Conservation (phyloP, 192 early-diverging fungal species). For the Backusella tarrabulga region DNA sequence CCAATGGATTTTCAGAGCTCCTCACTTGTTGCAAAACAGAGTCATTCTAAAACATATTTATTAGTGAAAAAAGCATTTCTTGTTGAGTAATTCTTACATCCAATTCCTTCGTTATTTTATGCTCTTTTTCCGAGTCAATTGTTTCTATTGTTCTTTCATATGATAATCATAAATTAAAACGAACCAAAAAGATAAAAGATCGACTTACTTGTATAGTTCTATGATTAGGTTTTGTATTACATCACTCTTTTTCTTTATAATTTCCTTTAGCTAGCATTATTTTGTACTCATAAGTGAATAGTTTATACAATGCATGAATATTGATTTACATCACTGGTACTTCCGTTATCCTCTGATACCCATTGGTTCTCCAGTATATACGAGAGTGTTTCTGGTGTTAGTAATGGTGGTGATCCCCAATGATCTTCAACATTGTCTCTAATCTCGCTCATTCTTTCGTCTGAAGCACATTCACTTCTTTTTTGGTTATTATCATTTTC, state of each 20-base stretch:
- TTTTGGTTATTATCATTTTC: not conserved
- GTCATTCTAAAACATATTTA: not conserved
- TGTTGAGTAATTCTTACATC: not conserved
- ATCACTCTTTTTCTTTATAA: not conserved
- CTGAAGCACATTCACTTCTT: not conserved
- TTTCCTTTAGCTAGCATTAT: not conserved
- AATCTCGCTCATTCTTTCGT: slow-evolving; percentile 46
- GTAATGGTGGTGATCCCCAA: slow-evolving; percentile 13
- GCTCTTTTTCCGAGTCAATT: not conserved
- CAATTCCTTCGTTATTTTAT: not conserved
- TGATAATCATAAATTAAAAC: not conserved
- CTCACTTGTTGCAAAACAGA: not conserved
- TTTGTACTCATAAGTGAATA: not conserved
- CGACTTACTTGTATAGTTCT: not conserved
- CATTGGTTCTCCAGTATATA: slow-evolving; percentile 15
- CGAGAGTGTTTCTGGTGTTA: slow-evolving; percentile 7
- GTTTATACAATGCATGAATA: too few species aligned
- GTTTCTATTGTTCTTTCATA: not conserved
- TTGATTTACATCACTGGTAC: not conserved
- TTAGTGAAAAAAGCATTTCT: not conserved
- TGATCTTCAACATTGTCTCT: slow-evolving; percentile 77
- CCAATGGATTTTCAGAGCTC: not conserved
- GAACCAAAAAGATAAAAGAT: not conserved
- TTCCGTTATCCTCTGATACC: not conserved
- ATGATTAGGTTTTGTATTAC: not conserved